Base-by-base conservation (phyloP, 139 green algal genomes). In the Chlamydomonas schloesseri region DNA sequence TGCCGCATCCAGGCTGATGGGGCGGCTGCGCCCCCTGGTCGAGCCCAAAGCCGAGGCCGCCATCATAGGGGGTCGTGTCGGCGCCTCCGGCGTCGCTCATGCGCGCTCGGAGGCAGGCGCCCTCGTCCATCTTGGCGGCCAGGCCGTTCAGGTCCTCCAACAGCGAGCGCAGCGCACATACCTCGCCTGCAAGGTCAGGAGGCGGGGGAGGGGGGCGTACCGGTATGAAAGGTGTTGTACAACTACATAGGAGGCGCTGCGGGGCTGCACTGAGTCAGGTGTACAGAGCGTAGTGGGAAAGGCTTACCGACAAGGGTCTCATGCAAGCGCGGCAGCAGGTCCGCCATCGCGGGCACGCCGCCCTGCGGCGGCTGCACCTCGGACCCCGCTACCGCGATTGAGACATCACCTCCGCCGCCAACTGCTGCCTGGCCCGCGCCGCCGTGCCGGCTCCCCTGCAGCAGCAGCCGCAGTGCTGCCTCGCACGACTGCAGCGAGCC, bases 271-370 rank as follows among this genome's bases (percentile, higher is more conserved):
- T n/a, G n/a, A n/a, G n/a, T n/a, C n/a, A n/a, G n/a, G n/a, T n/a
- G n/a, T n/a, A n/a, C n/a, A n/a, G n/a, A n/a, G n/a, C n/a, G n/a
- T n/a, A n/a, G n/a, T n/a, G n/a, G n/a, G n/a, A n/a, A n/a, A n/a
- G n/a, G n/a, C n/a, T n/a, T 46, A 84, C 78, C 78, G 4, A 75
- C 64, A 33, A 84, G 78, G 29, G 62, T 74, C 5, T 65, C 78
- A 17, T 84, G 47, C 64, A 84, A 64, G 46, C 50, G n/a, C 17
- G 78, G 78, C 42, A 84, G 62, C 46, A 74, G 29, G 29, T 33
- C 53, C 10, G 78, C 64, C 78, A 84, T 84, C 8, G 47, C 78
- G 1, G 65, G 21, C 78, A 84, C 78, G 64, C 78, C 78, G 46
- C 78, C 78, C 64, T 75, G 64, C 21, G 2, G 31, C 74, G 4